Base-by-base conservation (phyloP, 208 protist genomes). In the Blastocrithidia nonstop region DNA sequence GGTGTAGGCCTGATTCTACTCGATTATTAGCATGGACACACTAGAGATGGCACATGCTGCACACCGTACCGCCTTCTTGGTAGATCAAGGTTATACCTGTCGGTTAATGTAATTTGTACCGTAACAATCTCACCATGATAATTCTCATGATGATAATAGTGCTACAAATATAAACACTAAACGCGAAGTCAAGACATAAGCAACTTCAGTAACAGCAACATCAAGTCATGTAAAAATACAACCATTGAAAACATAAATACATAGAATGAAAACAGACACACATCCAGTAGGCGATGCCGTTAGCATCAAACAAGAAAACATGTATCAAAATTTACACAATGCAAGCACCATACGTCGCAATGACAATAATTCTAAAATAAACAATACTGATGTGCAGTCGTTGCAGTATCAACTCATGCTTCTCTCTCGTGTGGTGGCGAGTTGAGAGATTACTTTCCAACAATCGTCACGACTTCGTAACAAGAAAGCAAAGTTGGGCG, bases 1-100 rank as follows among this genome's bases (percentile, higher is more conserved):
- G 6, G 94, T 87, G 36, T 96, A 98, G 47, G 98, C 98, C 1
- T 98, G 95, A 63, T 99, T 99, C 68, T 99, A 99, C 67, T 96
- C 95, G 3, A 69, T 98, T 17, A 88, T 99, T 17, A 95, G 89
- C 25, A 80, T 79, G 13, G 97, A 98, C 66, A 98, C 97, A 11
- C 36, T 93, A 32, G 98, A 99, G 60, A 94, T 99, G 77, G 79
- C 65, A 38, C 99, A 96, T 59, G 89, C 89, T 9, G 76, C 86
- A 11, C 97, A 98, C 52, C 88, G 98, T 40, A 97, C 98, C 51
- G 84, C 94, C 20, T 99, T 99, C 64, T 72, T 99, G 6, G 81
- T 99, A 4, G 95, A 99, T 48, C 83, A 95, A 50, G 87, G 87
- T 24, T 95, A 95, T 51, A 66, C 61, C 3, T 93, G 80, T 45